A percentile compares a stretch with the other conserved stretches of the same genome.
Conservation (phyloP, 1,139 yeast species). For the Kazachstania sp. region DNA sequence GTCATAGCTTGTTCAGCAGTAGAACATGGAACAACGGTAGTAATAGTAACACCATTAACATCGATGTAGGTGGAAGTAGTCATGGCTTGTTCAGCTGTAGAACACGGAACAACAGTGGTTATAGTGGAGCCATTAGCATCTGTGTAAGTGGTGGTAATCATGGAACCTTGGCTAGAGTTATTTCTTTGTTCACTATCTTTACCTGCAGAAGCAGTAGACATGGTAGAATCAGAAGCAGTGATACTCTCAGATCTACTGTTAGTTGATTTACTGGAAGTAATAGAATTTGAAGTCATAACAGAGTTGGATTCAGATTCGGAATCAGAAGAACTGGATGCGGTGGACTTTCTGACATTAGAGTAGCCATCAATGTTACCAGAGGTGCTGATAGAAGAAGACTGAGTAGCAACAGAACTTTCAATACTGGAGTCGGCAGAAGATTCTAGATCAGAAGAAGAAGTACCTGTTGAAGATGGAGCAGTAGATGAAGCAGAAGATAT, state of each 20-base stretch:
- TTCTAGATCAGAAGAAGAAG: neutral
- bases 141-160: neutral
- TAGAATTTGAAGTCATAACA: neutral
- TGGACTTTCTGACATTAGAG: neutral
- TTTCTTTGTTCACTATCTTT: neutral
- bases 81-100: neutral
- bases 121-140: neutral
- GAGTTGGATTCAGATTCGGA: neutral
- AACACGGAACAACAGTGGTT: neutral
- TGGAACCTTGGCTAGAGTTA: neutral
- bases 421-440: neutral
- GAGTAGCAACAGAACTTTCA: neutral
- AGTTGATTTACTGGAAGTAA: neutral
- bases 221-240: neutral
- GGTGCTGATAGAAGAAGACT: neutral
- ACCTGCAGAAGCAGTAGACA: neutral
- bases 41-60: too few relatives aligned
- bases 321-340: neutral
- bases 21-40: too few relatives aligned
- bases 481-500: neutral
- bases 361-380: neutral
- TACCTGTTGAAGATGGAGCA: neutral
- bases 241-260: neutral
- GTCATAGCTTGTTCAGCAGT: neutral
- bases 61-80: too few relatives aligned